These are phyloP conservation scores for Moniliophthora roreri DNA, from an alignment of 1,284 basidiomycete genomes.

Conservation along the genomic window DNA sequence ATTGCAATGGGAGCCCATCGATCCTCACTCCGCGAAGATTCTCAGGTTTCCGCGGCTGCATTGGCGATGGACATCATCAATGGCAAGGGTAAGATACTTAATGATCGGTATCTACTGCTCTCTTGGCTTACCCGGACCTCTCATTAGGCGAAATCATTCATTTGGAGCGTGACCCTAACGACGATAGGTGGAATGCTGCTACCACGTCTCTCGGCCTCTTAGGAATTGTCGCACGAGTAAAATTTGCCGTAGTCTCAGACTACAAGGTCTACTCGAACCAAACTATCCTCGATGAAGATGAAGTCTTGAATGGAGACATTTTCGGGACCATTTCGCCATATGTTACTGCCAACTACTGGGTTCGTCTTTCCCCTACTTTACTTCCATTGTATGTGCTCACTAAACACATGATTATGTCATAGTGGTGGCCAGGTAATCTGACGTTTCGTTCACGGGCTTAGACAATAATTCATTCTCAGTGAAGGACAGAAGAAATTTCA, in stretches of 20 bases:
- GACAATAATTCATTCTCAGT: neutral
- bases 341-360: slow-evolving; percentile 37
- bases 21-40: slow-evolving; percentile 33
- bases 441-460: neutral
- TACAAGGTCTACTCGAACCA: slow-evolving; percentile 33
- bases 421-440: slow-evolving; percentile 35
- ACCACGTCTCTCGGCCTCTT: slow-evolving; percentile 35
- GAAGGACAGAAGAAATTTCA: slow-evolving; percentile 33
- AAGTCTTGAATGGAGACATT: slow-evolving; percentile 32
- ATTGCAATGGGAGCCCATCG: slow-evolving; percentile 37
- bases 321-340: slow-evolving; percentile 31
- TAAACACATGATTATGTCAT: neutral
- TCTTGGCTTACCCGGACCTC: neutral
- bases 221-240: slow-evolving; percentile 33
- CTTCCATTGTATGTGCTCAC: neutral
- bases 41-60: slow-evolving; percentile 33
- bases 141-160: slow-evolving; percentile 34
- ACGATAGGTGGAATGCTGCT: slow-evolving; percentile 32
- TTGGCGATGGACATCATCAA: slow-evolving; percentile 34
- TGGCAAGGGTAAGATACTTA: slow-evolving; percentile 26
- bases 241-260: slow-evolving; percentile 29
- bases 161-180: slow-evolving; percentile 26
- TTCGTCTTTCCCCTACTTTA: slow-evolving; percentile 18
- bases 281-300: slow-evolving; percentile 27
- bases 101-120: neutral